These are phyloP conservation scores for Clonostachys chloroleuca DNA, from an alignment of 2,329 filamentous ascomycete species.

Conservation along the genomic window DNA sequence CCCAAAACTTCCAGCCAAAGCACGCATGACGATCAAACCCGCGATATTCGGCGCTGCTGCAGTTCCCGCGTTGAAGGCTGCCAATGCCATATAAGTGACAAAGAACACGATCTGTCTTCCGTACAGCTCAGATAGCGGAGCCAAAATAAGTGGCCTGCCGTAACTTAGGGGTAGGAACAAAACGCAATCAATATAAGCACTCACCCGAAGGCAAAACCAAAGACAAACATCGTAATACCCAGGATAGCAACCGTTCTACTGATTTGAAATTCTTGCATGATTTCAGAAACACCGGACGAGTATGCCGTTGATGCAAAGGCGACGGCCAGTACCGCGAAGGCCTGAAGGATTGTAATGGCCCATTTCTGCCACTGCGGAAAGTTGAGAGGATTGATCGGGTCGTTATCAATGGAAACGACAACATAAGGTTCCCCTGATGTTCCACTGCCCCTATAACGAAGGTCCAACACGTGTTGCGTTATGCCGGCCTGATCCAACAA, in stretches of 20 bases:
- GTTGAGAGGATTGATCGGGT: conserved; percentile 58
- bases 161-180: conserved; percentile 52
- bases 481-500: no score
- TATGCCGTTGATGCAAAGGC: conserved; percentile 61
- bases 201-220: conserved; percentile 41
- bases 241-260: conserved; percentile 9
- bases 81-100: conserved; percentile 56
- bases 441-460: conserved; percentile 36
- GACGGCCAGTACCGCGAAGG: conserved; percentile 58
- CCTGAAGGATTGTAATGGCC: conserved; percentile 53
- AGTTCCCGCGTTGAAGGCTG: conserved; percentile 21
- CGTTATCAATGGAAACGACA: conserved; percentile 58
- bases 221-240: conserved; percentile 22
- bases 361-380: conserved; percentile 55
- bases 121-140: conserved; percentile 6
- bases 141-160: conserved; percentile 40
- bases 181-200: conserved; percentile 55
- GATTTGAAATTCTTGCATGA: not conserved
- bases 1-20: conserved; percentile 54
- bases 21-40: conserved; percentile 55
- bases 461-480: no score
- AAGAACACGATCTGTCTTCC: conserved; percentile 29
- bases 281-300: conserved; percentile 26
- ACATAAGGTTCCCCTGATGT: conserved; percentile 59
- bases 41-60: conserved; percentile 46